Conservation (phyloP, 495 filamentous ascomycete genomes). For the Aspergillus haitiensis region DNA sequence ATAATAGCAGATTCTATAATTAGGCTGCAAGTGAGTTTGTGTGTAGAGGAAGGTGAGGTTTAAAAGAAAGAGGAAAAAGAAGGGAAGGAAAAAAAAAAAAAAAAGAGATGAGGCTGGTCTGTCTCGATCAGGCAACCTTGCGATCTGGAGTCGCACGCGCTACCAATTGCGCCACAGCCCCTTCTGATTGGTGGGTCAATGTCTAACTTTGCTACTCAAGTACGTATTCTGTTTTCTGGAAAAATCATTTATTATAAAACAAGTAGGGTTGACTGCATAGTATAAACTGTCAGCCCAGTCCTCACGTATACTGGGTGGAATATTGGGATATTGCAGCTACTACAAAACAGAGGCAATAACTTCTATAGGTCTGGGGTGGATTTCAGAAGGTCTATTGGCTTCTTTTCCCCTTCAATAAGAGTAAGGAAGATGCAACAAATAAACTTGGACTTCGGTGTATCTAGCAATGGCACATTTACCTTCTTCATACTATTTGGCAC, state of each 20-base stretch:
- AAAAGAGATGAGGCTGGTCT: constrained; percentile 15
- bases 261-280: not conserved
- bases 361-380: not conserved
- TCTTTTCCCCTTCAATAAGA: not conserved
- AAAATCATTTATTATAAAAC: too few species aligned
- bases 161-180: constrained; percentile 27
- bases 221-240: too few species aligned
- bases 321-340: not conserved
- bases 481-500: not conserved
- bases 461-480: not conserved
- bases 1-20: too few species aligned
- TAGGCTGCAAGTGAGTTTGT: too few species aligned
- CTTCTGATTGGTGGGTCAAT: not conserved
- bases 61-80: not conserved
- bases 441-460: not conserved
- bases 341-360: not conserved
- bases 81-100: constrained; percentile 2
- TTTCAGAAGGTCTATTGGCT: not conserved
- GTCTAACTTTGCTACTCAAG: too few species aligned
- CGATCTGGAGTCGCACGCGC: constrained; percentile 27
- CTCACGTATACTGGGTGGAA: not conserved
- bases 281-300: not conserved
- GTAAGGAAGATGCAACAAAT: not conserved
- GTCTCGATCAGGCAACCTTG: constrained; percentile 23
- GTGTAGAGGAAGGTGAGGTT: not conserved